Percentiles rank a stretch among this genome's conserved stretches.
These are phyloP conservation scores for Pseudocercospora musae DNA, from an alignment of 2,329 filamentous ascomycete species.

Conservation along the genomic window DNA sequence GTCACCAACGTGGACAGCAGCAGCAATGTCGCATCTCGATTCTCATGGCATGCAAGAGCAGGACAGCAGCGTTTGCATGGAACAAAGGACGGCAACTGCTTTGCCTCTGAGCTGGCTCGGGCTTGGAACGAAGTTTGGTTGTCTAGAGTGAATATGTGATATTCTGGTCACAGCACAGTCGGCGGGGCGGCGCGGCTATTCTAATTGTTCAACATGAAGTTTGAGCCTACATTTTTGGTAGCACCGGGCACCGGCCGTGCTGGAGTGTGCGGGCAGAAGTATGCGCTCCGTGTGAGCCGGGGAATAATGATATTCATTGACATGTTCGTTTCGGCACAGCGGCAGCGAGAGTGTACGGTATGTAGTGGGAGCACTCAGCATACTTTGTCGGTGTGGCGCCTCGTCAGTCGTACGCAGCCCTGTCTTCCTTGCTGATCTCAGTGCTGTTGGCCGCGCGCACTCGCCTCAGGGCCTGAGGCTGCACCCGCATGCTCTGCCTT, in stretches of 20 bases:
- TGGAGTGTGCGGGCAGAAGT: neutral
- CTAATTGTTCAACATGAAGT: neutral
- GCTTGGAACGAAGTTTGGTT: neutral
- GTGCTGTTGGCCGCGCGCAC: neutral
- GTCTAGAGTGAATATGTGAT: too few species aligned
- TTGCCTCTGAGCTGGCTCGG: neutral
- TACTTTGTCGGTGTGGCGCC: neutral
- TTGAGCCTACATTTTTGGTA: slow-evolving; percentile 1
- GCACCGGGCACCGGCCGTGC: neutral
- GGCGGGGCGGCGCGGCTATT: too few species aligned
- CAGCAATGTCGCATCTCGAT: neutral
- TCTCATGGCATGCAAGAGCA: too few species aligned
- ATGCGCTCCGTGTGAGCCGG: neutral
- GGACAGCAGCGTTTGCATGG: neutral
- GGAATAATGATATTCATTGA: too few species aligned
- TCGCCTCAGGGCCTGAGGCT: too few species aligned
- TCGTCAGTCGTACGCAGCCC: neutral
- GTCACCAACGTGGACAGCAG: neutral
- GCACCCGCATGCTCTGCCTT: neutral
- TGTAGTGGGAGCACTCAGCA: too few species aligned
- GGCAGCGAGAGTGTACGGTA: too few species aligned
- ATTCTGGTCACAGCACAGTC: neutral
- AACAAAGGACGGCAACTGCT: neutral
- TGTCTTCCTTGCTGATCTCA: neutral
- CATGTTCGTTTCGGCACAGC: neutral